Base-by-base conservation (phyloP, 345 rosid genomes). In the Dipteronia sinensis region DNA sequence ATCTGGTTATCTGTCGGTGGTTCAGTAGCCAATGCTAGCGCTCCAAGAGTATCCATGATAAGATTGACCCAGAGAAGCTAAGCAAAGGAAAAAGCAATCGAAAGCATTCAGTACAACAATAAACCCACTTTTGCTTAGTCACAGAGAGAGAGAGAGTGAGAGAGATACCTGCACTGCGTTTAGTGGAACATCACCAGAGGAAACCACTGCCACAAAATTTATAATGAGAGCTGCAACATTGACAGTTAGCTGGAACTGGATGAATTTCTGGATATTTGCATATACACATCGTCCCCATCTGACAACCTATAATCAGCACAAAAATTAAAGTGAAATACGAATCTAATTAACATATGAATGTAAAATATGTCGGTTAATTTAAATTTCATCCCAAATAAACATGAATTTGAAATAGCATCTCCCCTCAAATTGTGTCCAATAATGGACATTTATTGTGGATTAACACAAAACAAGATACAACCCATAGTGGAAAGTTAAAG, bases 21-120 rank as follows among this genome's bases (percentile, higher is more conserved):
- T 85, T 97, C 99, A 4, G 99, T 97, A 71, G 99, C 99, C 80
- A 96, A 79, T 76, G 99, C 99, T 75, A 96, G 86, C 67, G 98
- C 99, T 49, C 99, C 99, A 79, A 96, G 98, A 17, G 98, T 96
- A 82, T 96, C 99, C 99, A 96, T 92, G 76, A 96, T 96, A 79
- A 96, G 98, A 81, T 96, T 94, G 72, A 97, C 96, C 99, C 99
- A 97, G 2, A 97, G 89, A 78, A 97, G 98, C 99, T 97, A 85
- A 72, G 82, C 11, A 17, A 44, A 76, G 69, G 69, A 17, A 51
- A 31, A 56, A 80, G 69, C 22, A 74, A 42, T 10, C 5, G 3
- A 67, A 31, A 27, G 8, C 47, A 20, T 23, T n/a, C 71, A 80
- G 40, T 22, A 61, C 64, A 59, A 59, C 64, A 20, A 10, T 55